Evolutionary conservation across 176 grass and related monocot species (phyloP).

Genomic region (Alloteropsis semialata): DNA sequence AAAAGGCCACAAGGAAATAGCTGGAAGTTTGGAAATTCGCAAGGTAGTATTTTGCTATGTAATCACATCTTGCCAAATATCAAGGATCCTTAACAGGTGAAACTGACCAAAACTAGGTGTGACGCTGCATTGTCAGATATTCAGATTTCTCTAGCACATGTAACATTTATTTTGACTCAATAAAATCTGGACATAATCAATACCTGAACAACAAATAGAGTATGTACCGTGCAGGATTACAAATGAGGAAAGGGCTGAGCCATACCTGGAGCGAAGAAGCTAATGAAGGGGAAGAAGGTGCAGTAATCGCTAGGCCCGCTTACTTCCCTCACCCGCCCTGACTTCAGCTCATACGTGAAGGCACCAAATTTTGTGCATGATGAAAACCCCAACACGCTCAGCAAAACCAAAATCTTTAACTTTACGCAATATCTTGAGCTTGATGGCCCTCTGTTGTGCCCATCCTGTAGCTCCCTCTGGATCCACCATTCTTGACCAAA

Average conservation of each 20-base stretch:
- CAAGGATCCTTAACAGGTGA: background rate
- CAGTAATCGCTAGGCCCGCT: fast-evolving
- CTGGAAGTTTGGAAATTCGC: too few species aligned
- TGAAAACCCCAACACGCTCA: background rate
- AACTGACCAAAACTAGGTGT: background rate
- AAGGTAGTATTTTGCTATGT: too few species aligned
- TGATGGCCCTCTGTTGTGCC: background rate
- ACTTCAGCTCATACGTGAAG: background rate
- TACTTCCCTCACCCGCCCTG: background rate
- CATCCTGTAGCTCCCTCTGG: background rate
- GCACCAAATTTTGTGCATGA: background rate
- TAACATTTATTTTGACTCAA: background rate
- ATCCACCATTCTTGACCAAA: background rate
- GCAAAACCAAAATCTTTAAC: background rate
- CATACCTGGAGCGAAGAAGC: background rate
- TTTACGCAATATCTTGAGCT: too few species aligned
- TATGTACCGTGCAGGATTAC: too few species aligned
- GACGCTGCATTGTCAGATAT: background rate
- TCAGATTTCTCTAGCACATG: too few species aligned
- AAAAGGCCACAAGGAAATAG: too few species aligned
- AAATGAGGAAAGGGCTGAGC: background rate
- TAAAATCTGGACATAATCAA: background rate
- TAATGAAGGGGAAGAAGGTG: background rate
- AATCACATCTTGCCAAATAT: too few species aligned
- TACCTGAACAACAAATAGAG: background rate